Evolutionary conservation across 108 stramenopile genomes (phyloP).

Genomic region (Mediolabrus comicus): DNA sequence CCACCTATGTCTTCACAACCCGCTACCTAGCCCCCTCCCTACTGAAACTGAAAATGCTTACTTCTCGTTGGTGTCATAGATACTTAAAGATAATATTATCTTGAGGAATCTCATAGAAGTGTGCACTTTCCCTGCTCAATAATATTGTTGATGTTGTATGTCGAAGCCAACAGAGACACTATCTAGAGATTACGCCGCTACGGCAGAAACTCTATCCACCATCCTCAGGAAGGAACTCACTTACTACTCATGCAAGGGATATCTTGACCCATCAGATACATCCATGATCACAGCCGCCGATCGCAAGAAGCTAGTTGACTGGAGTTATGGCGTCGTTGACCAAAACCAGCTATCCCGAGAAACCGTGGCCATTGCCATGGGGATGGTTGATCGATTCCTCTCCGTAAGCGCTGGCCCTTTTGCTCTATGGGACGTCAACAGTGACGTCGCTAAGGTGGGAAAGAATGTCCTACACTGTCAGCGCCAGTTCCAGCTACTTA

Average conservation of each 20-base stretch:
- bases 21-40: too few relatives aligned
- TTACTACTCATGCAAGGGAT: neutral
- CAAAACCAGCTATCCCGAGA: slow-evolving; percentile 7
- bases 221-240: slow-evolving; percentile 5
- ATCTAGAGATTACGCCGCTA: neutral
- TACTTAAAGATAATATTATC: too few relatives aligned
- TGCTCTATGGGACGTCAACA: too few relatives aligned
- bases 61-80: too few relatives aligned
- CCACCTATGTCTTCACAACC: too few relatives aligned
- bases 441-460: too few relatives aligned
- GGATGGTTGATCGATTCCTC: slow-evolving; percentile 25
- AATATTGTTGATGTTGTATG: too few relatives aligned
- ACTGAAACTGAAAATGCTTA: too few relatives aligned
- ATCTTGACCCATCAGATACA: neutral
- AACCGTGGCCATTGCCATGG: slow-evolving; percentile 16
- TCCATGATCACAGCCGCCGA: neutral
- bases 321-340: slow-evolving; percentile 24
- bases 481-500: slow-evolving; percentile 51
- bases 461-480: slow-evolving; percentile 27
- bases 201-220: neutral
- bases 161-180: neutral
- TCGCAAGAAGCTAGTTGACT: slow-evolving; percentile 18
- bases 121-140: too few relatives aligned
- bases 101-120: too few relatives aligned
- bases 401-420: neutral